Conservation (phyloP, 192 early-diverging fungal genomes). For the Podila minutissima region DNA sequence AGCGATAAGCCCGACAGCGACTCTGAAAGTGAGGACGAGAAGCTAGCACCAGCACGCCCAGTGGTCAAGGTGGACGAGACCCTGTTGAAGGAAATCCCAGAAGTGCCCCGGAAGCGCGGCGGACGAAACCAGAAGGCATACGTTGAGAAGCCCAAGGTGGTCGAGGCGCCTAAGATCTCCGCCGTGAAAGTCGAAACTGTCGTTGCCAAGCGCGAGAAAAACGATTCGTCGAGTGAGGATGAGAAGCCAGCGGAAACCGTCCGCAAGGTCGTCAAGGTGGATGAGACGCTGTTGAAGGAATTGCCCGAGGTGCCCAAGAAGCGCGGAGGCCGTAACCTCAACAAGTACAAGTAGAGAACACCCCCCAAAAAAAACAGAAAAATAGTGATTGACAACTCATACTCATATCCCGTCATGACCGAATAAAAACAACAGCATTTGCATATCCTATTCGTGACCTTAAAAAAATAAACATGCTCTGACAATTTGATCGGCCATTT, state of each 20-base stretch:
- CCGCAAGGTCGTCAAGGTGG: conserved; percentile 36
- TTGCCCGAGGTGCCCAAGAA: conserved; percentile 45
- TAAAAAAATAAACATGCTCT: too few species aligned
- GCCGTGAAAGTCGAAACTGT: too few species aligned
- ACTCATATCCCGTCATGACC: too few species aligned
- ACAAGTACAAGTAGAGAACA: conserved; percentile 30
- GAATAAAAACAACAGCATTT: too few species aligned
- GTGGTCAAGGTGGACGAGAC: neutral
- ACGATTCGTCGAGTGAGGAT: neutral
- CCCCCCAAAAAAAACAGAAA: too few species aligned
- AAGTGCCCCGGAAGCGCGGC: conserved; percentile 1
- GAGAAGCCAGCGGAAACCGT: conserved; percentile 13
- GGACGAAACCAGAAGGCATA: conserved; percentile 1
- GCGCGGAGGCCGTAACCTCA: conserved; percentile 44
- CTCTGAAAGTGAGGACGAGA: conserved; percentile 8
- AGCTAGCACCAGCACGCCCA: neutral
- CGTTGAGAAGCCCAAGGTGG: too few species aligned
- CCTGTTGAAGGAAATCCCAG: neutral
- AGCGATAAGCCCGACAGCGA: conserved; percentile 26
- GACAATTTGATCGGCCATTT: too few species aligned
- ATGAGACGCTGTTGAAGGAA: conserved; percentile 35
- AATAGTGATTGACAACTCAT: too few species aligned
- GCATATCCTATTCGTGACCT: too few species aligned
- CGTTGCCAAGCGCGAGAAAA: too few species aligned
- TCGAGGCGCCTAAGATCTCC: too few species aligned